A percentile compares a stretch with the other conserved stretches of the same genome.
Evolutionary conservation across 331 rosid genomes (phyloP).

Genomic region (Dryas integrifolia): DNA sequence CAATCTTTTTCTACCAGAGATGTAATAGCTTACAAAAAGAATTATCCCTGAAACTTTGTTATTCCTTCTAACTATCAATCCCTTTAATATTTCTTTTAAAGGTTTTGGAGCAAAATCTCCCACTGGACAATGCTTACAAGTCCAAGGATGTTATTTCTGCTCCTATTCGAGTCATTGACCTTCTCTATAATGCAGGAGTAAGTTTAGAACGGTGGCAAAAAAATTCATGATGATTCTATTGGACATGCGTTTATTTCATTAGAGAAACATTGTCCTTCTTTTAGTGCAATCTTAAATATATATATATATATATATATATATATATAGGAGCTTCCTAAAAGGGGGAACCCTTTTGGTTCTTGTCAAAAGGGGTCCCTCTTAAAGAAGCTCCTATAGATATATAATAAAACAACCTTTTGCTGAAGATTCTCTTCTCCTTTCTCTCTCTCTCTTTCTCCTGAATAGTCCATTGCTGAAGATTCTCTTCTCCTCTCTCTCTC

Average conservation of each 20-base stretch:
- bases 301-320: no score
- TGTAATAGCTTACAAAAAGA: conserved; percentile 3
- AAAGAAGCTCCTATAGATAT: no score
- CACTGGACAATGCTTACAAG: conserved; percentile 80
- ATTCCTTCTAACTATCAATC: neutral
- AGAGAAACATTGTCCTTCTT: neutral
- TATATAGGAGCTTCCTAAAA: no score
- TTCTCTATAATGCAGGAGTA: conserved; percentile 90
- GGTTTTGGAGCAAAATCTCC: conserved; percentile 94
- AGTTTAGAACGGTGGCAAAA: conserved; percentile 24
- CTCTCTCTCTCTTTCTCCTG: no score
- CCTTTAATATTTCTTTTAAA: conserved; percentile 25
- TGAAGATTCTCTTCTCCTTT: neutral
- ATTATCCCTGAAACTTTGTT: neutral
- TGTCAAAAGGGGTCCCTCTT: no score
- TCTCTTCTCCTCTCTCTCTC: no score
- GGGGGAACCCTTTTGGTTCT: no score
- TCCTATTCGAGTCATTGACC: conserved; percentile 87
- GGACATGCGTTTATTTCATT: neutral
- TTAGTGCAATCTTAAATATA: neutral
- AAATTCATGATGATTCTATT: conserved; percentile 1
- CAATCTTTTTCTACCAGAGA: conserved; percentile 11
- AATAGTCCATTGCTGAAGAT: no score
- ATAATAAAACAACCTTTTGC: neutral
- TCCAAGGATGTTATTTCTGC: conserved; percentile 76